A percentile compares a stretch with the other conserved stretches of the same genome.
Evolutionary conservation across 2,329 filamentous ascomycete genomes (phyloP).

Genomic region (Aplosporella prunicola): DNA sequence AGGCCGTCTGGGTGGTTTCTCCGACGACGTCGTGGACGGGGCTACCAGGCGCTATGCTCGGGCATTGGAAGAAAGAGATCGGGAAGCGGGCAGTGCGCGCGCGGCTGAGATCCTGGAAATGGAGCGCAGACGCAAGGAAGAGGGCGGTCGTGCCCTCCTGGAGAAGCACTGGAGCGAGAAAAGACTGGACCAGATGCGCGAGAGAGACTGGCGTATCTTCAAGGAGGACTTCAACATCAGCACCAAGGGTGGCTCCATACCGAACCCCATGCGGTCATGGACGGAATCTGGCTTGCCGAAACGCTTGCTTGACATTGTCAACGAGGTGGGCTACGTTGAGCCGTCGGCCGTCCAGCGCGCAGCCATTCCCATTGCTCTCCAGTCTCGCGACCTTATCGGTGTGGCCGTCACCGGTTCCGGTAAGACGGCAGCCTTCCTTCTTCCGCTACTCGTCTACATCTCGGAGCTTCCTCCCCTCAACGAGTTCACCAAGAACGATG

Average conservation of each 20-base stretch:
- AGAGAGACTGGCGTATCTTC: slow-evolving; percentile 98
- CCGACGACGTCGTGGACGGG: slow-evolving; percentile 46
- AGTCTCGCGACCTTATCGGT: slow-evolving; percentile 91
- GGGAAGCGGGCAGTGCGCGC: slow-evolving; percentile 63
- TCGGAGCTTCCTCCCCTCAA: slow-evolving; percentile 77
- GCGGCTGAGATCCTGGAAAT: slow-evolving; percentile 77
- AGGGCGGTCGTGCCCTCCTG: slow-evolving; percentile 60
- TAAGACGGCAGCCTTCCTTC: slow-evolving; percentile 91
- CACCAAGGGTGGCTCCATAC: slow-evolving; percentile 84
- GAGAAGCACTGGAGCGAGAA: slow-evolving; percentile 97
- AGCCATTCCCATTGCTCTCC: slow-evolving; percentile 87
- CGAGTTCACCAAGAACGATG: slow-evolving; percentile 82
- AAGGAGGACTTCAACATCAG: slow-evolving; percentile 98
- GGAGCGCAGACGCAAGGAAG: slow-evolving; percentile 67
- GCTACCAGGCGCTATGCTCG: slow-evolving; percentile 50
- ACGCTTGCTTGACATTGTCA: slow-evolving; percentile 69
- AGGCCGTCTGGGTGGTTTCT: slow-evolving; percentile 58
- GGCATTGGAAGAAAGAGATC: slow-evolving; percentile 65
- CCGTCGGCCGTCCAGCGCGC: slow-evolving; percentile 88
- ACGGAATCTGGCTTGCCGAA: slow-evolving; percentile 71
- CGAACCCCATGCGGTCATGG: slow-evolving; percentile 96
- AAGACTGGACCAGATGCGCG: slow-evolving; percentile 82
- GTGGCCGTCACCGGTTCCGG: slow-evolving; percentile 96
- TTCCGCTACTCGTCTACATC: slow-evolving; percentile 91
- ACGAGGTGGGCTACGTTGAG: slow-evolving; percentile 80